A percentile compares a stretch with the other conserved stretches of the same genome.
These are phyloP conservation scores for Wickerhamiella qilinensis DNA, from an alignment of 805 yeast species.

Conservation along the genomic window DNA sequence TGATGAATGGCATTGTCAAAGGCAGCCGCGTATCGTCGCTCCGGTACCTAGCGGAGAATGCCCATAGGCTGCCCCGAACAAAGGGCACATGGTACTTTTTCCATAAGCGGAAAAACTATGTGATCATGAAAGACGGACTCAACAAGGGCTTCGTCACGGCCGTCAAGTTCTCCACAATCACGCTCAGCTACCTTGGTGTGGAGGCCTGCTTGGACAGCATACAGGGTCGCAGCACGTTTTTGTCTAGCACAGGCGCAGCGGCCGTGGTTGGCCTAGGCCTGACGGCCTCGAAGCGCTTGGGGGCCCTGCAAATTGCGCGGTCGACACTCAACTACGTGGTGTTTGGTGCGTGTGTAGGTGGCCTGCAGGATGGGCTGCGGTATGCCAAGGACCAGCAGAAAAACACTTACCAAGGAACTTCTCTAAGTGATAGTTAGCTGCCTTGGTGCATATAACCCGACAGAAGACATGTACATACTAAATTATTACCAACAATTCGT, in stretches of 20 bases:
- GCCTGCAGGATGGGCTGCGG: slow-evolving; percentile 48
- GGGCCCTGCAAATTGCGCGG: slow-evolving; percentile 16
- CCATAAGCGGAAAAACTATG: slow-evolving; percentile 69
- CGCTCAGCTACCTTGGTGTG: slow-evolving; percentile 36
- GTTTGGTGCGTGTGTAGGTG: slow-evolving; percentile 46
- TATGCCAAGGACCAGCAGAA: slow-evolving; percentile 22
- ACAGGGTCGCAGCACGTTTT: slow-evolving; percentile 39
- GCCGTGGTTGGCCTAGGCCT: slow-evolving; percentile 34
- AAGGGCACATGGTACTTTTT: slow-evolving; percentile 82
- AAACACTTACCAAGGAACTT: too few relatives aligned
- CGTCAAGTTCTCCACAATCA: slow-evolving; percentile 28
- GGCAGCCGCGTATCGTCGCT: slow-evolving; percentile 43
- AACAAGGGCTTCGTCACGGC: slow-evolving; percentile 31
- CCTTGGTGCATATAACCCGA: too few relatives aligned
- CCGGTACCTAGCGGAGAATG: slow-evolving; percentile 58
- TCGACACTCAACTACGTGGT: slow-evolving; percentile 33
- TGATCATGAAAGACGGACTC: slow-evolving; percentile 42
- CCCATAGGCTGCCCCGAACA: slow-evolving; percentile 62
- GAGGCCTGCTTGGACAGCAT: slow-evolving; percentile 46
- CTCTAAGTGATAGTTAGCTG: too few relatives aligned
- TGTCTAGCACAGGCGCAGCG: slow-evolving; percentile 47
- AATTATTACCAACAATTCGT: too few relatives aligned
- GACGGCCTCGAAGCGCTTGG: slow-evolving; percentile 27
- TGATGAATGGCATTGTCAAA: slow-evolving; percentile 34
- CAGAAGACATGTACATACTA: background rate